Evolutionary conservation across 768 basidiomycete genomes (phyloP).

Genomic region (Boletus rubroflammeus): DNA sequence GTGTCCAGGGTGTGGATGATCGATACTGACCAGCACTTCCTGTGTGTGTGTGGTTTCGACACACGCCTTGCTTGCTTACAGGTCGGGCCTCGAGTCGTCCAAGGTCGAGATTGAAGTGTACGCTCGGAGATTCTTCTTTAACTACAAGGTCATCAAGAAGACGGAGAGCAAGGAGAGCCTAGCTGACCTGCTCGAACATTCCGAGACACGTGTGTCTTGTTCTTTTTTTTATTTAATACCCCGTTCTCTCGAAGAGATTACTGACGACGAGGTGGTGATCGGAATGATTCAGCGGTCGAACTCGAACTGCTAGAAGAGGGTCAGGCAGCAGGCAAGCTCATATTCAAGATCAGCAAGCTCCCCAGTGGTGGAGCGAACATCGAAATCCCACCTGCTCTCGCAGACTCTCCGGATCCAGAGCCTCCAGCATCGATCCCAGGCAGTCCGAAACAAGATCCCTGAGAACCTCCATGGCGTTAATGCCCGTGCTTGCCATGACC

Average conservation of each 20-base stretch:
- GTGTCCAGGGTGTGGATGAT: neutral
- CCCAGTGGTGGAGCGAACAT: neutral
- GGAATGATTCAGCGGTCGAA: conserved; percentile 20
- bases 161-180: conserved; percentile 33
- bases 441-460: neutral
- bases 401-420: neutral
- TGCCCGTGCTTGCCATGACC: conserved; percentile 3
- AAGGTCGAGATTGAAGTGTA: conserved; percentile 34
- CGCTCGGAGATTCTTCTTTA: conserved; percentile 31
- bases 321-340: conserved; percentile 27
- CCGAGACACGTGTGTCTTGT: conserved; percentile 24
- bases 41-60: neutral
- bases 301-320: conserved; percentile 32
- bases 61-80: neutral
- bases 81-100: conserved; percentile 31
- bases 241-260: neutral
- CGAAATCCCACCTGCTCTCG: neutral
- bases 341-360: conserved; percentile 26
- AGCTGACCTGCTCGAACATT: conserved; percentile 31
- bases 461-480: conserved; percentile 1
- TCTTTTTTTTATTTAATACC: neutral
- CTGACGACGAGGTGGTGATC: neutral
- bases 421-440: conserved; percentile 2
- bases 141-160: conserved; percentile 33
- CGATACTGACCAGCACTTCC: neutral